Evolutionary conservation across 2,329 filamentous ascomycete species (phyloP).

Genomic region (Pseudophaeomoniella oleicola): DNA sequence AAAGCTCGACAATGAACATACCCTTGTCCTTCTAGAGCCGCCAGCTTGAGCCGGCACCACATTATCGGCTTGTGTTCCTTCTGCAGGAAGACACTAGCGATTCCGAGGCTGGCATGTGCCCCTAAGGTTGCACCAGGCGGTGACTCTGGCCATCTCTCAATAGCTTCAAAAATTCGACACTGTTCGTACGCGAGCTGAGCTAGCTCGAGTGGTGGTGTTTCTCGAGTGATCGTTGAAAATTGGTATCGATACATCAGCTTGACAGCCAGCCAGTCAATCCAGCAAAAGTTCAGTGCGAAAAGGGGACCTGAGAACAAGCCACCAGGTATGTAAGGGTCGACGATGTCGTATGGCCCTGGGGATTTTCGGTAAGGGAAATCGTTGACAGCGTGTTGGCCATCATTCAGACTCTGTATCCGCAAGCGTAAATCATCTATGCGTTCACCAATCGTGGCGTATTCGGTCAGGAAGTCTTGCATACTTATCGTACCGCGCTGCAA

Average conservation of each 20-base stretch:
- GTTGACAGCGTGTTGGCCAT: slow-evolving; percentile 47
- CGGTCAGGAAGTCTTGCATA: slow-evolving; percentile 47
- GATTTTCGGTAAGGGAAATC: slow-evolving; percentile 43
- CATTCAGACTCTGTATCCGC: slow-evolving; percentile 48
- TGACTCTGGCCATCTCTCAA: slow-evolving; percentile 56
- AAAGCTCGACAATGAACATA: slow-evolving; percentile 29
- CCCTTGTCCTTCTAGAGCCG: slow-evolving; percentile 64
- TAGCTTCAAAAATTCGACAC: slow-evolving; percentile 65
- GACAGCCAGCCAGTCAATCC: slow-evolving; percentile 64
- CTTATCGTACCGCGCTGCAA: slow-evolving; percentile 50
- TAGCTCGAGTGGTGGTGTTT: slow-evolving; percentile 39
- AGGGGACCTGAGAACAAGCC: slow-evolving; percentile 56
- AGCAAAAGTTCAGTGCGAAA: slow-evolving; percentile 60
- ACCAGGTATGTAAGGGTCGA: slow-evolving; percentile 57
- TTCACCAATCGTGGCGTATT: slow-evolving; percentile 42
- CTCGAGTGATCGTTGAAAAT: slow-evolving; percentile 41
- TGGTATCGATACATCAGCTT: slow-evolving; percentile 71
- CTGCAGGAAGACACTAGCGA: slow-evolving; percentile 67
- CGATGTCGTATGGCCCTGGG: slow-evolving; percentile 48
- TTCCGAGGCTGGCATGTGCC: slow-evolving; percentile 60
- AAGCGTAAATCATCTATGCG: slow-evolving; percentile 25
- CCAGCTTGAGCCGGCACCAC: slow-evolving; percentile 72
- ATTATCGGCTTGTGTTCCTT: slow-evolving; percentile 55
- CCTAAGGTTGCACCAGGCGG: slow-evolving; percentile 58
- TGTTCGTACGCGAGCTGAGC: slow-evolving; percentile 50